Base-by-base conservation (phyloP, 306 rosid genomes). In the Echinosophora koreensis region DNA sequence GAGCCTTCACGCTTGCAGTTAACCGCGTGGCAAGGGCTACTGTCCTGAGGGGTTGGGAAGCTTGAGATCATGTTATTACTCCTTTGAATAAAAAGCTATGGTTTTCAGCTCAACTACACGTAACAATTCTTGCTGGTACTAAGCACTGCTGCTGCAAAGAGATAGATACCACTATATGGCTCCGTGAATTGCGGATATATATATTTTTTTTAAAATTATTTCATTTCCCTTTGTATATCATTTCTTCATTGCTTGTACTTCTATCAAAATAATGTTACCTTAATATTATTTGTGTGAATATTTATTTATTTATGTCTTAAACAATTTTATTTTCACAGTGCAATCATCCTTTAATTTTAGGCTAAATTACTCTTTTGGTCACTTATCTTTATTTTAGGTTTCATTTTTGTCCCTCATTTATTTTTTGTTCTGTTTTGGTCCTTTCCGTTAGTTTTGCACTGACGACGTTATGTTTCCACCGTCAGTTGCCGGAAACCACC, bases 11-110 rank as follows among this genome's bases (percentile, higher is more conserved):
- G 60, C 93, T 89, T 3, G 97, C 88, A 5, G 93, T 89, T 50
- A 89, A 89, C 73, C 91, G 97, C 6, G 97, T 91, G 4, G 97
- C 93, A 2, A 65, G 97, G 65, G 92, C 97, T 1, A 91, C 97
- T 8, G 83, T 87, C 30, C 93, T 91, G 16, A 84, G 97, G 70
- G 97, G 97, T 2, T 91, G 97, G 97, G 93, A 58, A 79, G 97
- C 93, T 83, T 90, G 73, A 88, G 35, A 30, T 28, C 38, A 35
- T 50, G 27, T 6, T 16, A 22, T 3, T 32, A 60, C 14, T 42
- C 38, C 77, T 22, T 76, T 56, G 27, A 75, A 75, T 63, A 63
- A 74, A 32, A 58, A 44, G 55, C 34, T 58, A 67, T 22, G 4
- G 2, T 28, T 5, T 4, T 4, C 46, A 14, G 42, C 15, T 51